Evolutionary conservation across 768 basidiomycete genomes (phyloP).

Genomic region (Arthromyces matolae): DNA sequence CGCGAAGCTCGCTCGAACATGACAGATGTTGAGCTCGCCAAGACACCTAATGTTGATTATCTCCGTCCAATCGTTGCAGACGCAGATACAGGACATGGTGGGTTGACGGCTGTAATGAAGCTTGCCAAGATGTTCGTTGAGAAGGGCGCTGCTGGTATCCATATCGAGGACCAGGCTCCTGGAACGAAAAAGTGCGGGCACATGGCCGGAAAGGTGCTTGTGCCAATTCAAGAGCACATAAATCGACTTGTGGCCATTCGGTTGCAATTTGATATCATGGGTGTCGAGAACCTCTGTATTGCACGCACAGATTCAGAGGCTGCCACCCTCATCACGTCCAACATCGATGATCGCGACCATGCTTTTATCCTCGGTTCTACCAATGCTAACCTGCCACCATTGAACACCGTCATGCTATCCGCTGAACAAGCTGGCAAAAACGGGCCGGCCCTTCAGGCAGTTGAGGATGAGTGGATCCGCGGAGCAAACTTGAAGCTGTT

Average conservation of each 20-base stretch:
- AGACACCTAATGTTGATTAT: constrained; percentile 78
- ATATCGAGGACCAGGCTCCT: constrained; percentile 96
- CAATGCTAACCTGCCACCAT: constrained; percentile 62
- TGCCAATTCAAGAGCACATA: constrained; percentile 96
- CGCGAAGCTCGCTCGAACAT: constrained; percentile 71
- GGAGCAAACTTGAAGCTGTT: constrained; percentile 80
- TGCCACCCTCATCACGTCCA: constrained; percentile 93
- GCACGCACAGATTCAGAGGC: constrained; percentile 97
- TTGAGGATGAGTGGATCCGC: constrained; percentile 85
- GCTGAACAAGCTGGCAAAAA: constrained; percentile 80
- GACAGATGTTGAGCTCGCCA: constrained; percentile 65
- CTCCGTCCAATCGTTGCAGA: constrained; percentile 94
- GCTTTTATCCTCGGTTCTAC: constrained; percentile 93
- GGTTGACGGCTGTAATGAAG: constrained; percentile 98
- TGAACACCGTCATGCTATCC: constrained; percentile 78
- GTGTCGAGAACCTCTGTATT: constrained; percentile 90
- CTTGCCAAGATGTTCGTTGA: constrained; percentile 98
- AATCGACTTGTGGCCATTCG: constrained; percentile 97
- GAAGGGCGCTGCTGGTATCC: constrained; percentile 96
- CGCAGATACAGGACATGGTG: constrained; percentile 97
- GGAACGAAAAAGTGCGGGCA: constrained; percentile 96
- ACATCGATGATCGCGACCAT: constrained; percentile 97
- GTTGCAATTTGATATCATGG: constrained; percentile 97
- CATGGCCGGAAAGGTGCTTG: constrained; percentile 95
- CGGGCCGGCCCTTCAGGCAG: constrained; percentile 76